Percentiles rank a stretch among this genome's conserved stretches.
Conservation (phyloP, 352 stramenopile genomes). For the Globisporangium emineosum region DNA sequence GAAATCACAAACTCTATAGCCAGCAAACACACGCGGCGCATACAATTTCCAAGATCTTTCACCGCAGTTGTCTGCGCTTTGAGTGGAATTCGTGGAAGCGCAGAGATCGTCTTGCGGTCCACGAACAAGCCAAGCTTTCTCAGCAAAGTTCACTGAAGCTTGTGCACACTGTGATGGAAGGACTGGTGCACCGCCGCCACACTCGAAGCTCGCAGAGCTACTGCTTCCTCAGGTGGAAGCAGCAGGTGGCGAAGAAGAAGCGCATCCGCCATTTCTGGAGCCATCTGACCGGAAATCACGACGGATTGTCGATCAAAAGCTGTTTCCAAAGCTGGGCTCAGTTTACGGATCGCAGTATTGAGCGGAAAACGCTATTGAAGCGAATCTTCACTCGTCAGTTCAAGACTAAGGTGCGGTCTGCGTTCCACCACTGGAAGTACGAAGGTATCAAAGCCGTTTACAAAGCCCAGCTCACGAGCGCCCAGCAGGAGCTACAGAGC, state of each 20-base stretch:
- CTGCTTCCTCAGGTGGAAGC: slow-evolving; percentile 4
- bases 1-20: neutral
- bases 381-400: neutral
- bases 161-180: neutral
- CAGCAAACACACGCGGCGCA: neutral
- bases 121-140: neutral
- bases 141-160: slow-evolving; percentile 9
- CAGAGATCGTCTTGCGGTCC: neutral
- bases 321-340: slow-evolving; percentile 4
- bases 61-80: neutral
- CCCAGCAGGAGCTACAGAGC: slow-evolving; percentile 5
- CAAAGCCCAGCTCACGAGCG: neutral
- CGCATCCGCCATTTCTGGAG: neutral
- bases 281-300: neutral
- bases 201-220: neutral
- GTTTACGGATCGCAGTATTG: neutral
- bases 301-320: neutral
- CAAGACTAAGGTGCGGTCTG: neutral
- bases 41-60: neutral
- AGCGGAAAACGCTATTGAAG: neutral
- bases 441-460: neutral
- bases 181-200: neutral
- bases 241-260: slow-evolving; percentile 1
- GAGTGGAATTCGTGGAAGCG: slow-evolving; percentile 18
- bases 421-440: slow-evolving; percentile 16